Evolutionary conservation across 345 rosid genomes (phyloP), one percentile per base, ranked within the genome.

Genomic region (Brassica cretica): DNA sequence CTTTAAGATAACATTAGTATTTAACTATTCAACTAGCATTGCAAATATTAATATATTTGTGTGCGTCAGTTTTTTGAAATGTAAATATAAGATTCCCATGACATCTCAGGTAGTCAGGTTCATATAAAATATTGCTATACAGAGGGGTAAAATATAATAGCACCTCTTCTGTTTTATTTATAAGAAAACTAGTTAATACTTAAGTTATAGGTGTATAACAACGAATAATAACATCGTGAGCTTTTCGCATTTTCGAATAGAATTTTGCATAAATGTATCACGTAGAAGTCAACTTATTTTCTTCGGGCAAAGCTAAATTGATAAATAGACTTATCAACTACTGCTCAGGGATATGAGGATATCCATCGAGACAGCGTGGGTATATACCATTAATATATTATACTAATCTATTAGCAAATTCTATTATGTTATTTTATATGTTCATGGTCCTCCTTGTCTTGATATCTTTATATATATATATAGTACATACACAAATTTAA

Each of bases 41-140:
- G 30, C 27, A 24, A 53, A 61, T 62, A 25, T 25, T 4, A 2
- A 29, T 29, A 24, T 60, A 58, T 4, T 3, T 69, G 55, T 68
- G 46, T 53, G 35, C 10, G 35, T 39, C 60, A 64, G 46, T 8
- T 53, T 4, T 35, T 55, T 6, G 9, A 70, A 55, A 25, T 71
- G 65, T 39, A 25, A 51, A 64, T n/a, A 64, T 70, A 70, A 64
- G 80, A 64, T 71, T 19, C 66, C 49, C 66, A 70, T 64, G 9
- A 37, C 76, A 64, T 77, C 66, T 71, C 60, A 71, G n/a, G n/a
- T n/a, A n/a, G n/a, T n/a, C n/a, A n/a, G 71, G 66, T 77, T 77
- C 27, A 44, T 44, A 44, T 44, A 44, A 11, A 12, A 44, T 0
- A 4, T 11, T 11, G 11, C 49, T 41, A 41, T 10, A 41, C 10